Conservation (phyloP, 441 rosid species). For the Kokia cookei region DNA sequence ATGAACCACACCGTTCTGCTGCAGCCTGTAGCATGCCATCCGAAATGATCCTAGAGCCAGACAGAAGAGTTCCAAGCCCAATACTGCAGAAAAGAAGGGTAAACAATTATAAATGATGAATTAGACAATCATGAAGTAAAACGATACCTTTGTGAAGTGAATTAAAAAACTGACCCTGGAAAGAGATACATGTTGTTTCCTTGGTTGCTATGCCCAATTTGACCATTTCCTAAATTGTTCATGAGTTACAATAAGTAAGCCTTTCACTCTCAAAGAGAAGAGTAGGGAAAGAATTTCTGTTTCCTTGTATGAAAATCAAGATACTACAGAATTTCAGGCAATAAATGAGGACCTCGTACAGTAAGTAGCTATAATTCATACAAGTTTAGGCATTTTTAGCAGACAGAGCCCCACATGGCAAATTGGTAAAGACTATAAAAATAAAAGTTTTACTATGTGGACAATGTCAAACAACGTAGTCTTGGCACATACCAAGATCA, state of each 20-base stretch:
- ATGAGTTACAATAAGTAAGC: slow-evolving; percentile 9
- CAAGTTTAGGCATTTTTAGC: neutral
- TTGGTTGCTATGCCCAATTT: slow-evolving; percentile 90
- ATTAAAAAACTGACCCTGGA: slow-evolving; percentile 72
- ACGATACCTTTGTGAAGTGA: neutral
- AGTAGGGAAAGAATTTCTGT: neutral
- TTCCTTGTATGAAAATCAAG: slow-evolving; percentile 1
- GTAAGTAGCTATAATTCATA: neutral
- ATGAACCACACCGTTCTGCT: slow-evolving; percentile 67
- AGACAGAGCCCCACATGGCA: neutral
- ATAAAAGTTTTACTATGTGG: neutral
- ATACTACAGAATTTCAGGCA: neutral
- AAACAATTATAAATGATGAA: neutral
- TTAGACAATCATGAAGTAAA: neutral
- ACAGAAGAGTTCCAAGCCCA: slow-evolving; percentile 96
- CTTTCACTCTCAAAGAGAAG: slow-evolving; percentile 2
- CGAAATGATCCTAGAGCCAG: slow-evolving; percentile 83
- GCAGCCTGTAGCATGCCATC: slow-evolving; percentile 99
- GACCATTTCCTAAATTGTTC: slow-evolving; percentile 56
- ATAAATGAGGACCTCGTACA: neutral
- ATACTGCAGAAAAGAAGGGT: slow-evolving; percentile 47
- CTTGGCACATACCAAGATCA: slow-evolving; percentile 64
- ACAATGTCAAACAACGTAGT: slow-evolving; percentile 6
- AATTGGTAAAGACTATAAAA: neutral
- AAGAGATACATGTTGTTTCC: slow-evolving; percentile 99